Percentiles rank a stretch among this genome's conserved stretches.
Conservation (phyloP, 306 rosid genomes). For the Gillenia trifoliata region DNA sequence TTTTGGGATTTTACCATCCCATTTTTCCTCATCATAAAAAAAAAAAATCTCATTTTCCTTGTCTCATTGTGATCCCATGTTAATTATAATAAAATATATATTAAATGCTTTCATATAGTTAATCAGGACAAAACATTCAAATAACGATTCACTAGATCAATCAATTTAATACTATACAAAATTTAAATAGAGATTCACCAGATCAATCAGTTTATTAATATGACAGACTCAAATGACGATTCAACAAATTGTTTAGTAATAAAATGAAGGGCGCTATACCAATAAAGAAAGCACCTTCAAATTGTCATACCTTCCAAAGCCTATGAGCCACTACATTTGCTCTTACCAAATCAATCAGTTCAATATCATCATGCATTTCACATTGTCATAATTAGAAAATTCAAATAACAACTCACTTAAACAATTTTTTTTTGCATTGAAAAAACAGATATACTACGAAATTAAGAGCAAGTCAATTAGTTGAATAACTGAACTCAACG, state of each 20-base stretch:
- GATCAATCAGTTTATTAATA: no score
- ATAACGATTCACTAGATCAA: not conserved
- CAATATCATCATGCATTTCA: not conserved
- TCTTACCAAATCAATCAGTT: not conserved
- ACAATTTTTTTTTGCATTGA: no score
- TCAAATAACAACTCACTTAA: not conserved
- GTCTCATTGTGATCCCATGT: not conserved
- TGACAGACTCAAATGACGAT: not conserved
- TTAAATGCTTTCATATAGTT: not conserved
- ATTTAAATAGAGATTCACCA: not conserved
- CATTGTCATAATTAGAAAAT: not conserved
- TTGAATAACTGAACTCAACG: not conserved
- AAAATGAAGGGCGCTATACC: not conserved
- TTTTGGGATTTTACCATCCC: not conserved
- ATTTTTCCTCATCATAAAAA: not conserved
- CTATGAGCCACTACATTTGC: no score
- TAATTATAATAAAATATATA: constrained; percentile 5
- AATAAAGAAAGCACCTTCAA: no score
- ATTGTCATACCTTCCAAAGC: no score
- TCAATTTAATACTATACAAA: no score
- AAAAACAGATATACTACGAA: no score
- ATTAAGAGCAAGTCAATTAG: not conserved
- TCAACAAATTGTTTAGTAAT: not conserved
- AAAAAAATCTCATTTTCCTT: not conserved
- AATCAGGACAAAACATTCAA: not conserved